Evolutionary conservation across 768 basidiomycete species (phyloP).

Genomic region (Crassisporium funariophilum): DNA sequence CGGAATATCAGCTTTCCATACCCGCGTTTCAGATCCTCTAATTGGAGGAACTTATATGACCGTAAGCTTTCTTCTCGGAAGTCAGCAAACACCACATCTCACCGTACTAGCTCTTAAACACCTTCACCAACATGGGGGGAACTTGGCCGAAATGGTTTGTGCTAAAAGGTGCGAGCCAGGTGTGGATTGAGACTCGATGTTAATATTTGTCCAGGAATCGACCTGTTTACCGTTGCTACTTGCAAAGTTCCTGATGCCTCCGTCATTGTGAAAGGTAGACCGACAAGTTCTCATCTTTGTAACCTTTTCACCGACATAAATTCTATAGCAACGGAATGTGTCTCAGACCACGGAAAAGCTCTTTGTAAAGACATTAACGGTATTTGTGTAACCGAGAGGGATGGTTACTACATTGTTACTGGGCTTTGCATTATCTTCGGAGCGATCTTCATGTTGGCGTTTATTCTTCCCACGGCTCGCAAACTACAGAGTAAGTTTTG

Average conservation of each 20-base stretch:
- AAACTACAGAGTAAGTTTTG: conserved; percentile 76
- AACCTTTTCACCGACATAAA: conserved; percentile 1
- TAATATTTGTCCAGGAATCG: conserved; percentile 62
- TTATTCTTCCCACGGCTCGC: conserved; percentile 82
- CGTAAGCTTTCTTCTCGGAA: conserved; percentile 46
- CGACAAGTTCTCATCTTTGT: background rate
- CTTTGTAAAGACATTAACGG: conserved; percentile 77
- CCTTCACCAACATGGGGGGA: conserved; percentile 94
- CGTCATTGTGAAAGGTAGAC: conserved; percentile 52
- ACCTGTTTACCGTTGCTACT: conserved; percentile 81
- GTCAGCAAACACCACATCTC: too few species aligned
- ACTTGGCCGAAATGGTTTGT: conserved; percentile 98
- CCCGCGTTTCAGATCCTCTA: conserved; percentile 90
- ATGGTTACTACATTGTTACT: conserved; percentile 91
- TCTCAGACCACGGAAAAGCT: conserved; percentile 88
- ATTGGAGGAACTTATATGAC: conserved; percentile 99
- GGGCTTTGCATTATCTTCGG: conserved; percentile 79
- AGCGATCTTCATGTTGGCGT: conserved; percentile 68
- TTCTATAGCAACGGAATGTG: conserved; percentile 76
- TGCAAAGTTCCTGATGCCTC: conserved; percentile 72
- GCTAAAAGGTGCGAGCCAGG: conserved; percentile 64
- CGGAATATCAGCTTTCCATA: conserved; percentile 98
- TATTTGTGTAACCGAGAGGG: conserved; percentile 77
- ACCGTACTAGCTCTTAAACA: conserved; percentile 95
- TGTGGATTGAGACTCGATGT: background rate